Evolutionary conservation across 352 stramenopile genomes (phyloP).

Genomic region (Phytopythium helicoides): DNA sequence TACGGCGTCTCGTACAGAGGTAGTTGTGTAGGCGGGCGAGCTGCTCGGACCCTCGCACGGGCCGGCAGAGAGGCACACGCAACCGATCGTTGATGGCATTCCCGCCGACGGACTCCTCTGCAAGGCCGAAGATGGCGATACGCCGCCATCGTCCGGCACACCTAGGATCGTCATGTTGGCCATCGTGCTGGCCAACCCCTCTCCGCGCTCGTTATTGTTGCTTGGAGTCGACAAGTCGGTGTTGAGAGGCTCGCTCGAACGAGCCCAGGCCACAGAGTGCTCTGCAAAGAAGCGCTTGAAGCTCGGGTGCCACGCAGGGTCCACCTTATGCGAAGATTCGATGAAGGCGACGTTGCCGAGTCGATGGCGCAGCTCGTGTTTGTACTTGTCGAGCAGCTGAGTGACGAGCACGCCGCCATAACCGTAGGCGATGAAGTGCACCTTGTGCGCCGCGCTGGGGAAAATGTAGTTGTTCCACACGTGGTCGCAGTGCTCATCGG

Average conservation of each 20-base stretch:
- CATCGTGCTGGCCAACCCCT: neutral
- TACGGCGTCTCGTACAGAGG: constrained; percentile 67
- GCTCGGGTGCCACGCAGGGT: constrained; percentile 59
- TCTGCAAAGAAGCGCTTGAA: constrained; percentile 84
- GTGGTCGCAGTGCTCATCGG: constrained; percentile 86
- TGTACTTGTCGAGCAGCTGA: constrained; percentile 80
- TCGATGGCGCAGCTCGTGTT: constrained; percentile 72
- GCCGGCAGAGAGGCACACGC: constrained; percentile 75
- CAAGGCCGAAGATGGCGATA: constrained; percentile 20
- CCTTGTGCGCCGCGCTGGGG: constrained; percentile 71
- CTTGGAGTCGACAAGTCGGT: constrained; percentile 46
- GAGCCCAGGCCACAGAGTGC: constrained; percentile 80
- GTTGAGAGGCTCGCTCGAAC: constrained; percentile 58
- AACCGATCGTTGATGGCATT: constrained; percentile 54
- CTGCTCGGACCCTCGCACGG: constrained; percentile 42
- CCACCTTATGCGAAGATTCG: constrained; percentile 83
- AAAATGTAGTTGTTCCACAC: constrained; percentile 90
- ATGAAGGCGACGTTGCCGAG: constrained; percentile 87
- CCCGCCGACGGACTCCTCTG: constrained; percentile 30
- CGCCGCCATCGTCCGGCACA: constrained; percentile 15
- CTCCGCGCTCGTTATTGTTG: constrained; percentile 11
- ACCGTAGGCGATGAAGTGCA: constrained; percentile 89
- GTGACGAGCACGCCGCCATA: constrained; percentile 78
- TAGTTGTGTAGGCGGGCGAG: constrained; percentile 71
- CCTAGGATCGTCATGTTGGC: constrained; percentile 13